These are phyloP conservation scores for Parachaetomium inaequale DNA, from an alignment of 495 filamentous ascomycete genomes.

Conservation along the genomic window DNA sequence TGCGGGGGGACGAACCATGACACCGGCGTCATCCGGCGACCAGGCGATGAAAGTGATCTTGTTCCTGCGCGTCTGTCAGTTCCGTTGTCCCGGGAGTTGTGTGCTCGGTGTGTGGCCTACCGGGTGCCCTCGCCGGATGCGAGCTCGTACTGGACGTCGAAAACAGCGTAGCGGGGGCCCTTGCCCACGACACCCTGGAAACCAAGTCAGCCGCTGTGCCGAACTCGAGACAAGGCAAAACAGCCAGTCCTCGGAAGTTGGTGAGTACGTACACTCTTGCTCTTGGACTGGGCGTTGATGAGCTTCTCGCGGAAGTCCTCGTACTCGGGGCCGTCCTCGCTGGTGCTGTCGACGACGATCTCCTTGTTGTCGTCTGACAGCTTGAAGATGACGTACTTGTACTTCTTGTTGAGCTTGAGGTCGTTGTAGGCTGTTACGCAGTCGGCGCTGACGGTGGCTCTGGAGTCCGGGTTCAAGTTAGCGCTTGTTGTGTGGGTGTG, in stretches of 20 bases:
- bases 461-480: constrained; percentile 42
- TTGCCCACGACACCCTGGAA: constrained; percentile 57
- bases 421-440: constrained; percentile 84
- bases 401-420: constrained; percentile 80
- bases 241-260: neutral
- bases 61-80: constrained; percentile 54
- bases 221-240: neutral
- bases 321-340: constrained; percentile 55
- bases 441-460: constrained; percentile 73
- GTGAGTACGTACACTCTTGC: constrained; percentile 36
- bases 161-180: constrained; percentile 89
- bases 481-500: constrained; percentile 11
- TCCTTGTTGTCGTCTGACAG: constrained; percentile 87
- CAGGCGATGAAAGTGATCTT: constrained; percentile 96
- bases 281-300: constrained; percentile 54
- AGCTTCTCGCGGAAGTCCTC: constrained; percentile 79
- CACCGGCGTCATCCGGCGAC: constrained; percentile 79
- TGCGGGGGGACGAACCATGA: constrained; percentile 61
- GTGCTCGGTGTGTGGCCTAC: constrained; percentile 41
- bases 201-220: neutral
- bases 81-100: neutral
- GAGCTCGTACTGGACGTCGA: constrained; percentile 81
- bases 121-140: constrained; percentile 75
- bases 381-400: constrained; percentile 97
- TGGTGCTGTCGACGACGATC: constrained; percentile 75